Evolutionary conservation across 257 asterid genomes (phyloP).

Genomic region (Gentiana macrophylla): DNA sequence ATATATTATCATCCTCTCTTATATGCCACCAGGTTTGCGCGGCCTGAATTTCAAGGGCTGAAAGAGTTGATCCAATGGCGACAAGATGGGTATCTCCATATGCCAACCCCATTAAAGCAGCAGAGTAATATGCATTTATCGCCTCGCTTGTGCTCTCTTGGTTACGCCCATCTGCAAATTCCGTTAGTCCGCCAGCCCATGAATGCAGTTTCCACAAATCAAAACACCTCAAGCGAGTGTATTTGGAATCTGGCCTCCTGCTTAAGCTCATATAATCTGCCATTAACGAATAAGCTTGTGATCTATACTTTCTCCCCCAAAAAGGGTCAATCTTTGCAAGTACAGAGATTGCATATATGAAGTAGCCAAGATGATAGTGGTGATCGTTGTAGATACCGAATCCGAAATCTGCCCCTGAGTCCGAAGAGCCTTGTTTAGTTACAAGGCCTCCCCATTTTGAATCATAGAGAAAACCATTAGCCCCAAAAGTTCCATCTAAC

Average conservation of each 20-base stretch:
- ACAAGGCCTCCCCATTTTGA: conserved; percentile 89
- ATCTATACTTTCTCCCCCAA: conserved; percentile 78
- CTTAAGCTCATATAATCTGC: conserved; percentile 79
- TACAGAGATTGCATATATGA: conserved; percentile 72
- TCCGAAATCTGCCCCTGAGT: conserved; percentile 86
- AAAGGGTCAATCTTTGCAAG: conserved; percentile 78
- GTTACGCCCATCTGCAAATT: conserved; percentile 83
- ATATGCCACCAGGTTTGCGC: conserved; percentile 97
- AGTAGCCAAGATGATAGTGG: conserved; percentile 85
- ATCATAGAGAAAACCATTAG: conserved; percentile 74
- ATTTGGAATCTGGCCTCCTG: conserved; percentile 35
- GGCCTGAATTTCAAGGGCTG: conserved; percentile 71
- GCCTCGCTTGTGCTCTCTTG: conserved; percentile 98
- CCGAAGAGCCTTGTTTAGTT: conserved; percentile 65
- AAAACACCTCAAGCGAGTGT: conserved; percentile 71
- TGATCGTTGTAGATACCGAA: conserved; percentile 86
- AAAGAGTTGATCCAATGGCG: conserved; percentile 55
- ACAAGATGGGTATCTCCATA: conserved; percentile 82
- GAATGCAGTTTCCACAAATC: conserved; percentile 85
- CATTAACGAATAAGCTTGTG: conserved; percentile 72
- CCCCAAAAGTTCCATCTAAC: conserved; percentile 66
- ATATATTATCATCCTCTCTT: conserved; percentile 34
- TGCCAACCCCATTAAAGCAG: conserved; percentile 89
- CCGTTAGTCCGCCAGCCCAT: conserved; percentile 95
- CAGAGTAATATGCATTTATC: conserved; percentile 77